Percentiles rank a stretch among this genome's conserved stretches.
Evolutionary conservation across 352 stramenopile species (phyloP).

Genomic region (Lagenidium giganteum): DNA sequence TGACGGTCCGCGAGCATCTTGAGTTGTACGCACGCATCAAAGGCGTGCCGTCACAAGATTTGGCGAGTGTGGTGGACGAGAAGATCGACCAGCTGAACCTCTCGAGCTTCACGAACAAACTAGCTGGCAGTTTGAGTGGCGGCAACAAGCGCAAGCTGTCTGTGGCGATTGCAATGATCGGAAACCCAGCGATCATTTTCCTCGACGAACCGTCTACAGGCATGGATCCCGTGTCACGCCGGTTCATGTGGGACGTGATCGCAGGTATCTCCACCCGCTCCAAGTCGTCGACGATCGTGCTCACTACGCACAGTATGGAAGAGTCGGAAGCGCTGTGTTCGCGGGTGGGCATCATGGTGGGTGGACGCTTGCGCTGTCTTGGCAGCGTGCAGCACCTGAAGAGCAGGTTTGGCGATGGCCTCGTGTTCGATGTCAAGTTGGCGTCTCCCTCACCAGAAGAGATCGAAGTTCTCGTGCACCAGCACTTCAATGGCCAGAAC

Average conservation of each 20-base stretch:
- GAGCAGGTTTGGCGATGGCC: conserved; percentile 92
- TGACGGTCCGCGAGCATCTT: conserved; percentile 85
- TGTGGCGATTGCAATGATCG: conserved; percentile 91
- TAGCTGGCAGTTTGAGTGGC: conserved; percentile 59
- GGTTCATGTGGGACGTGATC: conserved; percentile 96
- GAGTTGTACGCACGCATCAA: conserved; percentile 91
- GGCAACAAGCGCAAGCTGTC: conserved; percentile 93
- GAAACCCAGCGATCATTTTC: conserved; percentile 88
- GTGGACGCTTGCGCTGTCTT: conserved; percentile 65
- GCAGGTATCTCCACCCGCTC: conserved; percentile 61
- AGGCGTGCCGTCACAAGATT: conserved; percentile 32
- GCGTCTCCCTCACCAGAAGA: conserved; percentile 21
- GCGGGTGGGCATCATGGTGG: conserved; percentile 93
- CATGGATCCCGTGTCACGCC: conserved; percentile 93
- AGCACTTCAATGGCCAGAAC: conserved; percentile 19
- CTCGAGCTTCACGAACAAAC: conserved; percentile 62
- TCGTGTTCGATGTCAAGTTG: conserved; percentile 86
- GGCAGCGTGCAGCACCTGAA: conserved; percentile 94
- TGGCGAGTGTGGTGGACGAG: conserved; percentile 48
- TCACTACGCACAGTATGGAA: conserved; percentile 96
- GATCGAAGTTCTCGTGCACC: conserved; percentile 25
- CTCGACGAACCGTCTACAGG: conserved; percentile 92
- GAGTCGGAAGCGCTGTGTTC: conserved; percentile 94
- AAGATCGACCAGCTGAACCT: conserved; percentile 78
- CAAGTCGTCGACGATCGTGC: conserved; percentile 80